Base-by-base conservation (phyloP, 108 stramenopile genomes). In the Pinguiococcus pyrenoidosus region DNA sequence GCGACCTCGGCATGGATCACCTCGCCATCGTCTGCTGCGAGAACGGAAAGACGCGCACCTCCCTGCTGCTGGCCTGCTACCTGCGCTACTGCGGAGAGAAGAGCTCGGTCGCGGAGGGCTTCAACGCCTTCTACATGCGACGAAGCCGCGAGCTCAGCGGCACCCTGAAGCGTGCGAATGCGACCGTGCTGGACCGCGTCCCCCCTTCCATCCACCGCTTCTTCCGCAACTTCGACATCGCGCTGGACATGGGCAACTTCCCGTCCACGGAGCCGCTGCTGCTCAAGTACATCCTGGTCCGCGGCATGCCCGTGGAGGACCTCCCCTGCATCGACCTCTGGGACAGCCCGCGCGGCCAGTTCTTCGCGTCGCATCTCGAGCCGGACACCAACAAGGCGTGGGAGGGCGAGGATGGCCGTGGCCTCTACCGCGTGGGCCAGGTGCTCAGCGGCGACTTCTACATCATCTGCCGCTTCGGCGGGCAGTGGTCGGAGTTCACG, bases 31-130 rank as follows among this genome's bases (percentile, higher is more conserved):
- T 82, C 21, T 82, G 71, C 59, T 90, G 88, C 56, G 39, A 45
- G 48, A 87, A 87, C 54, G 88, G 85, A 1, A 83, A 85, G 68
- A 83, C 88, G n/a, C 70, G 84, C 42, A 90, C 80, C 5, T 82
- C 79, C 17, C 75, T 90, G 43, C 74, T 73, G 1, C 47, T 79
- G 16, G 88, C 85, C 14, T 83, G 81, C 50, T 90, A 77, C 52
- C 60, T 90, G 16, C 80, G 76, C 33, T 89, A 74, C 46, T 37
- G 66, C 52, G 55, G 55, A 6, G 24, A 66, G 45, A 68, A 72
- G 21, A 48, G 49, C 28, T 54, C 64, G 4, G 47, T 58, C 20
- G 23, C 57, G 27, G 76, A 78, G 29, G 88, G 85, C 9, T 90
- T 86, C 71, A 56, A 62, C 38, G 29, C 66, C 36, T 78, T 81